Base-by-base conservation (phyloP, 352 stramenopile genomes). In the Globisporangium spinosum region DNA sequence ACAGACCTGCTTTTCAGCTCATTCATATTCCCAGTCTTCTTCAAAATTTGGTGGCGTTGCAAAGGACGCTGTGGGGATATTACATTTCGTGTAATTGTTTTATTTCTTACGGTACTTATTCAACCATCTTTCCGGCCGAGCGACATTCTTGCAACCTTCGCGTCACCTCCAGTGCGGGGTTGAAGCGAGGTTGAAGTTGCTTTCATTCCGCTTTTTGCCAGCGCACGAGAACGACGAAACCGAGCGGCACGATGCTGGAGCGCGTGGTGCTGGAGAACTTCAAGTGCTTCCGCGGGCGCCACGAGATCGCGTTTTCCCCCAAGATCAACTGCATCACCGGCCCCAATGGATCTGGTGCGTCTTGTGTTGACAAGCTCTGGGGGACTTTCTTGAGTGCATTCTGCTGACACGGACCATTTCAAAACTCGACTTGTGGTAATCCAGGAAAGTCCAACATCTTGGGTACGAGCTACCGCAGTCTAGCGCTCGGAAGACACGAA, bases 391-490 rank as follows among this genome's bases (percentile, higher is more conserved):
- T 10, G 32, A 38, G 32, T 38, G 32, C 32, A 38, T 38, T 10
- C 20, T 55, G n/a, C 22, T 55, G 15, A 55, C 47, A 27, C 3
- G 47, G 17, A 55, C n/a, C 47, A 55, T 55, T 5, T n/a, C n/a
- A 55, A 55, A 38, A 38, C 32, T 38, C 32, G 32, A 10, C 15
- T 12, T 29, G n/a, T 17, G 47, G 4, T 27, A 27, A 29, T 23
- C 22, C 38, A 79, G 74, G 77, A 12, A 84, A 80, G 67, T 84
- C 74, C 29, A 84, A 82, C 53, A 79, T 80, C 57, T 66, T 82
- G 56, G 72, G 73, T 78, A 68, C 35, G 51, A 43, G 10, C 13
- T 17, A 15, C 35, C 4, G 15, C 40, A 22, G 17, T 6, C 17
- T 49, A 10, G 17, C 5, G 1, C 13, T 20, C 1, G 1, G 5